A percentile compares a stretch with the other conserved stretches of the same genome.
Evolutionary conservation across 176 grass and related monocot species (phyloP).

Genomic region (Oropetium thomaeum): DNA sequence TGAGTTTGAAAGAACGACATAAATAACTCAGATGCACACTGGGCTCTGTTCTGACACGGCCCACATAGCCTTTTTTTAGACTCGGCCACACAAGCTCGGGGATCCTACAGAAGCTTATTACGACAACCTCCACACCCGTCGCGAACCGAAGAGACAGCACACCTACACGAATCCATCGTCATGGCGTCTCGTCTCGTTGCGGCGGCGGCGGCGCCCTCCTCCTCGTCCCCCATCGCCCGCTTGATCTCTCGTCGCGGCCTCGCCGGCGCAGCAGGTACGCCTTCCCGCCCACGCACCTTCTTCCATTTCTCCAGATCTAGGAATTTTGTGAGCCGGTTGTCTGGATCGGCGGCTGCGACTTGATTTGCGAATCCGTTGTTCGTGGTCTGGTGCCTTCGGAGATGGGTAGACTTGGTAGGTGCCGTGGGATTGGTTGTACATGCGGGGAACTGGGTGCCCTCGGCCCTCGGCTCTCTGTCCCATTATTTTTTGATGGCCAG

Average conservation of each 20-base stretch:
- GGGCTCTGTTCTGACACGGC: too few relatives aligned
- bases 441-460: not conserved
- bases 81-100: not conserved
- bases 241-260: conserved; percentile 42
- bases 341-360: conserved; percentile 4
- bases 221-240: conserved; percentile 27
- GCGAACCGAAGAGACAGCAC: not conserved
- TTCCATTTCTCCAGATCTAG: conserved; percentile 22
- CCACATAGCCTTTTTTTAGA: too few relatives aligned
- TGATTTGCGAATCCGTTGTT: not conserved
- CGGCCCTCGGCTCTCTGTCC: too few relatives aligned
- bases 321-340: not conserved
- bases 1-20: too few relatives aligned
- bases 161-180: not conserved
- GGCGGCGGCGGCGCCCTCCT: conserved; percentile 36
- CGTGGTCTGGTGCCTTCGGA: not conserved
- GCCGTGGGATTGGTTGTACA: not conserved
- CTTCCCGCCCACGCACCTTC: not conserved
- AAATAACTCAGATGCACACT: too few relatives aligned
- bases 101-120: not conserved
- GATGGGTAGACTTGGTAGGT: not conserved
- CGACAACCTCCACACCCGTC: not conserved
- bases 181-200: conserved; percentile 55
- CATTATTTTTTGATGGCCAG: not conserved
- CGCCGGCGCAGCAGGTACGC: conserved; percentile 44